Evolutionary conservation across 2,329 filamentous ascomycete species (phyloP).

Genomic region (Dactylellina cionopaga): DNA sequence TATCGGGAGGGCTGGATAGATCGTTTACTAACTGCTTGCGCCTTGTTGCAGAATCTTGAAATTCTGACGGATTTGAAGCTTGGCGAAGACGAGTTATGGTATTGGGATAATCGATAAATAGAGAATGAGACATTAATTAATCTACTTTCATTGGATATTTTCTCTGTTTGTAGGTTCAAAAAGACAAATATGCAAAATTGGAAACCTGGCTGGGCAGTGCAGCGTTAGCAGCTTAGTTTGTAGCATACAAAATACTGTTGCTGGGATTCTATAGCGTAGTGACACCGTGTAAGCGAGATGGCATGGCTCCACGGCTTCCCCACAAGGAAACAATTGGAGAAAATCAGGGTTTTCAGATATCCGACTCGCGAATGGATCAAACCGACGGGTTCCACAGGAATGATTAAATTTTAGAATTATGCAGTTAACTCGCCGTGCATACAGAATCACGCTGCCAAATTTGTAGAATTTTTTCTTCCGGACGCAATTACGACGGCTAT

Average conservation of each 20-base stretch:
- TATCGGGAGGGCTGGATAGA: background rate
- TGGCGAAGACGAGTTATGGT: too few species aligned
- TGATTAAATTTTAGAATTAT: constrained; percentile 11
- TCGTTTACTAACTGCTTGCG: background rate
- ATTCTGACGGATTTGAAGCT: too few species aligned
- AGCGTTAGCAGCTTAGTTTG: too few species aligned
- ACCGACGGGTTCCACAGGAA: constrained; percentile 13
- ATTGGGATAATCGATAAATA: too few species aligned
- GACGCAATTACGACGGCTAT: constrained; percentile 17
- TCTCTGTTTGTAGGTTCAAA: too few species aligned
- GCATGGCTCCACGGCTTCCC: constrained; percentile 15
- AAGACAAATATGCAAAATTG: too few species aligned
- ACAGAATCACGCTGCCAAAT: constrained; percentile 2
- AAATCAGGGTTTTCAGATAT: constrained; percentile 21
- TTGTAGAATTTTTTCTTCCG: background rate
- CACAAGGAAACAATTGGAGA: constrained; percentile 32
- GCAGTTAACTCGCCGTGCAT: constrained; percentile 34
- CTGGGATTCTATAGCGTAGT: constrained; percentile 19
- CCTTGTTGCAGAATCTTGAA: too few species aligned
- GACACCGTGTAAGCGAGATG: constrained; percentile 30
- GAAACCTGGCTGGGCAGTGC: too few species aligned
- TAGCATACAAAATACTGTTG: too few species aligned
- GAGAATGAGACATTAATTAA: too few species aligned
- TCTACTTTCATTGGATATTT: constrained; percentile 4
- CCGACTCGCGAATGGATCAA: constrained; percentile 34